Percentiles rank a stretch among this genome's conserved stretches.
These are phyloP conservation scores for Kingdonia uniflora DNA, from an alignment of 164 flowering plant genomes.

Conservation along the genomic window DNA sequence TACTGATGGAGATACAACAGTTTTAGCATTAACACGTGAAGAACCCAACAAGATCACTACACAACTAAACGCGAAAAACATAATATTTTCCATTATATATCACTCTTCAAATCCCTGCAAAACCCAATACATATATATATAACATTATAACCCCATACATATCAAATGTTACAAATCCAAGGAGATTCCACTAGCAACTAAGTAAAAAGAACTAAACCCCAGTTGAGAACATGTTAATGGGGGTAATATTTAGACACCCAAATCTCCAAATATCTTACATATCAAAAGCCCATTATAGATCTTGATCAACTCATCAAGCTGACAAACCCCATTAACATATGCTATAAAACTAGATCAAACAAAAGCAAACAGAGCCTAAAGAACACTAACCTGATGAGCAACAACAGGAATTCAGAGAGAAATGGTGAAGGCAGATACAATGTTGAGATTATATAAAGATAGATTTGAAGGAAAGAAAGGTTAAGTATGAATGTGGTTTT, in stretches of 20 bases:
- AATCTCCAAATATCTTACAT: background rate
- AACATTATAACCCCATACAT: background rate
- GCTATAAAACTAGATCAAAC: too few relatives aligned
- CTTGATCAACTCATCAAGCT: too few relatives aligned
- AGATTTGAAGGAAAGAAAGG: slow-evolving; percentile 6
- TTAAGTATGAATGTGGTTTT: slow-evolving; percentile 2
- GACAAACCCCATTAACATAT: too few relatives aligned
- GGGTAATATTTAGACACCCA: too few relatives aligned
- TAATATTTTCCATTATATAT: slow-evolving; percentile 16
- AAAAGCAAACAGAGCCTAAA: background rate
- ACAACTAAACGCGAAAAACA: slow-evolving; percentile 2
- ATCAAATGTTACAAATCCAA: background rate
- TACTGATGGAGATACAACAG: slow-evolving; percentile 19
- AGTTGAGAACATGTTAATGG: too few relatives aligned
- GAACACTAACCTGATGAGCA: slow-evolving; percentile 20
- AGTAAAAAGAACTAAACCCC: too few relatives aligned
- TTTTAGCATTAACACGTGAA: slow-evolving; percentile 25
- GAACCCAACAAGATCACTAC: slow-evolving; percentile 20
- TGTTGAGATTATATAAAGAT: slow-evolving; percentile 16
- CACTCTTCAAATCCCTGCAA: slow-evolving; percentile 32
- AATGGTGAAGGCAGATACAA: slow-evolving; percentile 3
- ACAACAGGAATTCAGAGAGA: slow-evolving; percentile 22
- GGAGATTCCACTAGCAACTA: too few relatives aligned
- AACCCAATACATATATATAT: slow-evolving; percentile 3
- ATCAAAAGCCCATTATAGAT: background rate